Conservation (phyloP, 129 eudicot genomes). For the Flaveria trinervia region DNA sequence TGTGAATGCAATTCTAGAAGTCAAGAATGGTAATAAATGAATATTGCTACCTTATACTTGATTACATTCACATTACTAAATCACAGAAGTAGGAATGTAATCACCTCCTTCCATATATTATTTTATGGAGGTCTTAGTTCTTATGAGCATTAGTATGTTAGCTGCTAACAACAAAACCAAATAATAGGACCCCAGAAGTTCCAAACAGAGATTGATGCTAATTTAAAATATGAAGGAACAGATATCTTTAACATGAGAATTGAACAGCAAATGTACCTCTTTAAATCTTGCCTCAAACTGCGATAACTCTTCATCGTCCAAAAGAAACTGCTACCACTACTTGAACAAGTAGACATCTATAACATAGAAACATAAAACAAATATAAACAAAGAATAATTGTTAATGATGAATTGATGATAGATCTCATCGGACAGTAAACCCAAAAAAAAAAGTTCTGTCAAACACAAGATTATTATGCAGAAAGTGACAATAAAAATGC, state of each 20-base stretch:
- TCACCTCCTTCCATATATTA: too few relatives aligned
- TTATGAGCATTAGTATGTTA: too few relatives aligned
- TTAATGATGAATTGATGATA: conserved; percentile 22
- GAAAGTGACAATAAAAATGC: too few relatives aligned
- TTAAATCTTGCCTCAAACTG: conserved; percentile 68
- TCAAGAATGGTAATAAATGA: not conserved
- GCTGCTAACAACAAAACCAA: too few relatives aligned
- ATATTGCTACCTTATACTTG: not conserved
- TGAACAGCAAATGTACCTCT: conserved; percentile 48
- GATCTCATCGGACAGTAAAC: conserved; percentile 1
- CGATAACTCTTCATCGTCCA: conserved; percentile 55
- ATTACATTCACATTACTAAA: not conserved
- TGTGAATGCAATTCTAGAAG: not conserved
- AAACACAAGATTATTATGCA: too few relatives aligned
- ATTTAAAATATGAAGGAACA: not conserved
- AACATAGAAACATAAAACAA: conserved; percentile 13
- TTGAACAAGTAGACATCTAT: conserved; percentile 71
- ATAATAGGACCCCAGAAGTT: not conserved
- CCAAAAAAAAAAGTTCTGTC: too few relatives aligned
- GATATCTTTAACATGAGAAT: not conserved
- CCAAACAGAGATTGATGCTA: not conserved
- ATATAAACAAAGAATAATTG: not conserved
- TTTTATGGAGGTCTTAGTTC: too few relatives aligned
- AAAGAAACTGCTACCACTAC: conserved; percentile 50
- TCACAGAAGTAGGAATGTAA: too few relatives aligned